Evolutionary conservation across 139 green algal species (phyloP).

Genomic region (Chlamydomonas sp.): DNA sequence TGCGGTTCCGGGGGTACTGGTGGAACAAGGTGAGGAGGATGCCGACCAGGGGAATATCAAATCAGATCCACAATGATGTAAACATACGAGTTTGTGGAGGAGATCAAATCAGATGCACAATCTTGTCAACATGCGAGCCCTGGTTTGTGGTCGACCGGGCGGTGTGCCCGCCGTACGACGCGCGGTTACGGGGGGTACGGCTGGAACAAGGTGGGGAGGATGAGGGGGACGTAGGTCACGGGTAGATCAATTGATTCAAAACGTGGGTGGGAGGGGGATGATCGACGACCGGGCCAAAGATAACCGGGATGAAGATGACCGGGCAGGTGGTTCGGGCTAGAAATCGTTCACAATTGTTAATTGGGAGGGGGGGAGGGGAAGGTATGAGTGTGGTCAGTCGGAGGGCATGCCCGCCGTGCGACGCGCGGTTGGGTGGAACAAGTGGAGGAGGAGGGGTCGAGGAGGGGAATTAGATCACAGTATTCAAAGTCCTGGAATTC

Average conservation of each 20-base stretch:
- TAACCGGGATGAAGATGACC: too few relatives aligned
- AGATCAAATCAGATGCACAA: too few relatives aligned
- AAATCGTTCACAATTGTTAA: too few relatives aligned
- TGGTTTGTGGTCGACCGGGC: slow-evolving; percentile 44
- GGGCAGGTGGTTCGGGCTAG: too few relatives aligned
- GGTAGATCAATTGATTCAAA: neutral
- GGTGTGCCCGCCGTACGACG: slow-evolving; percentile 31
- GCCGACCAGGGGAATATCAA: neutral
- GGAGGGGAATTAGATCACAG: too few relatives aligned
- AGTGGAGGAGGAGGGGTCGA: too few relatives aligned
- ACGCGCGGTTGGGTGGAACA: too few relatives aligned
- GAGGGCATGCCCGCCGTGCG: too few relatives aligned
- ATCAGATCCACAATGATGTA: neutral
- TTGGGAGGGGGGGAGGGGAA: neutral
- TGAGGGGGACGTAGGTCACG: neutral
- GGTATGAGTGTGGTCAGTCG: neutral
- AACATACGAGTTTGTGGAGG: neutral
- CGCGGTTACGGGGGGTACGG: slow-evolving; percentile 46
- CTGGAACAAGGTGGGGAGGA: slow-evolving; percentile 51
- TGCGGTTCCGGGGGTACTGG: slow-evolving; percentile 44
- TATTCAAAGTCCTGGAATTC: too few relatives aligned
- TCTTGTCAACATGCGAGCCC: too few relatives aligned
- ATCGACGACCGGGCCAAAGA: neutral
- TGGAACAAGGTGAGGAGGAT: slow-evolving; percentile 52
- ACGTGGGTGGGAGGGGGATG: too few relatives aligned